Conservation (phyloP, 1,139 yeast species). For the Candida neerlandica region DNA sequence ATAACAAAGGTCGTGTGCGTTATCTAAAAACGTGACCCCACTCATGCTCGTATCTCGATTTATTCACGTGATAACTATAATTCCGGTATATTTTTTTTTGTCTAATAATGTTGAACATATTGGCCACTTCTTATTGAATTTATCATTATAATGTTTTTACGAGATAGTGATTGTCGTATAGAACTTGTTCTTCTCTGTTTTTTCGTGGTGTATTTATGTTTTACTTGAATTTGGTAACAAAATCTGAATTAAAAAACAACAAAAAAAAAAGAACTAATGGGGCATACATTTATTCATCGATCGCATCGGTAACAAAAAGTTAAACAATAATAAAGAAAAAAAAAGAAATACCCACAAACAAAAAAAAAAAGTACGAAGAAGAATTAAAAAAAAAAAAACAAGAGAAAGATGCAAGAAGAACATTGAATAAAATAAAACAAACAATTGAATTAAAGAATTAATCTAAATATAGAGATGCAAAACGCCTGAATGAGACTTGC, state of each 20-base stretch:
- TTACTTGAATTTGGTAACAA: neutral
- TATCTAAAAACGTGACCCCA: neutral
- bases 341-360: neutral
- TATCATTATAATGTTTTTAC: too few relatives aligned
- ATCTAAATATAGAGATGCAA: too few relatives aligned
- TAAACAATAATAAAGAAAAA: neutral
- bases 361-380: neutral
- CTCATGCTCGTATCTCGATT: neutral
- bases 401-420: neutral
- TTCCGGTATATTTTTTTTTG: neutral
- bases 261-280: neutral
- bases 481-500: neutral
- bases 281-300: neutral
- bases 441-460: too few relatives aligned
- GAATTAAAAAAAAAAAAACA: neutral
- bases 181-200: too few relatives aligned
- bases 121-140: too few relatives aligned
- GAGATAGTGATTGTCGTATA: too few relatives aligned
- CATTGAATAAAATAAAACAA: too few relatives aligned
- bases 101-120: too few relatives aligned
- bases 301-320: neutral
- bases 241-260: neutral
- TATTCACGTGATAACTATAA: neutral
- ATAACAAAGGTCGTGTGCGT: neutral
- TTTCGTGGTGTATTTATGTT: neutral